phyloP scores from a whole-genome alignment of 495 filamentous ascomycete species.

The Penicillium tannophilum region DNA sequence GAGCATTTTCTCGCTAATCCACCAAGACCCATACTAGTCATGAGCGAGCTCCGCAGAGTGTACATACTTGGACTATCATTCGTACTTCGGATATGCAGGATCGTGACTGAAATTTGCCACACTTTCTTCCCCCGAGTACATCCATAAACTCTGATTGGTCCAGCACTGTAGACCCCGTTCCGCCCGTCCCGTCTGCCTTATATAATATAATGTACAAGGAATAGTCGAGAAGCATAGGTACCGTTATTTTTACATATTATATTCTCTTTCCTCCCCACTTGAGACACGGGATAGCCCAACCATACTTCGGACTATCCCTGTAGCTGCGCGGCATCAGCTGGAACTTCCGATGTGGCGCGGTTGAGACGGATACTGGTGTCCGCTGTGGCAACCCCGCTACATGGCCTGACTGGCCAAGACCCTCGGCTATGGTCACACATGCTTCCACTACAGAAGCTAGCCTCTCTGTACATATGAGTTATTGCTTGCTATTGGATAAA shows the following conservation, averaged over 20 bases:
- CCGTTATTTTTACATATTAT: neutral
- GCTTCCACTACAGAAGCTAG: neutral
- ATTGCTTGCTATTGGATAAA: neutral
- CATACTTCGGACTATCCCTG: slow-evolving; percentile 1
- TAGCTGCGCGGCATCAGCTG: slow-evolving; percentile 22
- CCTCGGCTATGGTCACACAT: neutral
- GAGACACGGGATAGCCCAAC: neutral
- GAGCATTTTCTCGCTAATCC: neutral
- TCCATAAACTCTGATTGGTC: slow-evolving; percentile 14
- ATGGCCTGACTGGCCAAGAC: slow-evolving; percentile 18
- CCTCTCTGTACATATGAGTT: neutral
- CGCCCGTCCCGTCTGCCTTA: slow-evolving; percentile 16
- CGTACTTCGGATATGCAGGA: slow-evolving; percentile 11
- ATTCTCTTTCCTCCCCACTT: neutral
- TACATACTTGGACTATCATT: neutral
- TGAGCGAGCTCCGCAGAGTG: neutral
- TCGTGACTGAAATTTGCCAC: slow-evolving; percentile 25
- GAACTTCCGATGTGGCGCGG: slow-evolving; percentile 5
- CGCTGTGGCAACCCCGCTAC: slow-evolving; percentile 20
- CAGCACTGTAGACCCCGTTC: neutral
- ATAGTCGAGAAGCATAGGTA: neutral
- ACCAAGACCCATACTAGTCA: neutral
- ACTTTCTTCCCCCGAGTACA: slow-evolving; percentile 11
- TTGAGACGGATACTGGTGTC: neutral
- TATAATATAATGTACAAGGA: neutral